Evolutionary conservation across 78 protist species (phyloP), one percentile per base, ranked within the genome.

Genomic region (Mantamonas sphyraenae): DNA sequence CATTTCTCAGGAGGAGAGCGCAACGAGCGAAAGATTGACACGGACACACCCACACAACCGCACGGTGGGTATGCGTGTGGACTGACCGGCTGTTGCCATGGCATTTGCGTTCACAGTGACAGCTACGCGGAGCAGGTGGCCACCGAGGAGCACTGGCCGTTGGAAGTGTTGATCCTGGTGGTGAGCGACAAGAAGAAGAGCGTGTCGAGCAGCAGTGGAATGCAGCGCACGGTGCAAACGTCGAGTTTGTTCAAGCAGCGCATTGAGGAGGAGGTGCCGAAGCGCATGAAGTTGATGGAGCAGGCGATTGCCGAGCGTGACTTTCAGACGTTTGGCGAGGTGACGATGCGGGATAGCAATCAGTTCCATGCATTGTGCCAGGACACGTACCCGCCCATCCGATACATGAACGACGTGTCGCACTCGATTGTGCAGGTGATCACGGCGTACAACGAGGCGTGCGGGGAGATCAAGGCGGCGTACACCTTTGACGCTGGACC

Each of bases 401-500:
- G 65, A 84, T 97, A 95, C 89, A 22, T 94, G 74, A 93, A 80
- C 68, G 96, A 89, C 56, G 40, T 56, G 9, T 86, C 95, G 8
- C 72, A 71, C 39, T 64, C 65, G 45, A 28, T 95, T 33, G 74
- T 94, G 66, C 57, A 56, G 20, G 2, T 93, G 2, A 31, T 88
- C n/a, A 70, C 76, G 35, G 61, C 40, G n/a, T 71, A 35, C 78
- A 93, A 93, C 76, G 79, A 47, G 39, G 20, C 28, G 39, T 38
- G 19, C 22, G 64, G 72, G 24, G 39, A 63, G 40, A 66, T 64
- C 17, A 22, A 38, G 47, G 71, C 84, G 5, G 97, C 92, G 31
- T 97, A 97, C 85, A 95, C 99, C 0, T 97, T 87, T 64, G 99
- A 97, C 70, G 99, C 99, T 2, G 99, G 99, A 0, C 96, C 99